Evolutionary conservation across 2,329 filamentous ascomycete genomes (phyloP).

Genomic region (Diaporthe vaccinii): DNA sequence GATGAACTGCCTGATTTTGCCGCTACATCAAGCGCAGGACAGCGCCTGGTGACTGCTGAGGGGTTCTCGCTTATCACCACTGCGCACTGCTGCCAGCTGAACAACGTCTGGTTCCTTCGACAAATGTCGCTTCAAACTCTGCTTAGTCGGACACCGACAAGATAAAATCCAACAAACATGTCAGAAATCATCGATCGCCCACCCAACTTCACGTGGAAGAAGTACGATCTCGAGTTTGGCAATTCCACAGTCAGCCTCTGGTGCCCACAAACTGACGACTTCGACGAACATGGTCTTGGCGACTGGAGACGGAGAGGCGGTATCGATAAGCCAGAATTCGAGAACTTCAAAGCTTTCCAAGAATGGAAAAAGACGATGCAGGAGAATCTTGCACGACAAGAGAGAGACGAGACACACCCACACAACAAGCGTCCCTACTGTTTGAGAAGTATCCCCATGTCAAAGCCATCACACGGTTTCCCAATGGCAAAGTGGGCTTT

Average conservation of each 20-base stretch:
- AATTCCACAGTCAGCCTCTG: neutral
- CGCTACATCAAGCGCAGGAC: neutral
- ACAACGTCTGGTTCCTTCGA: neutral
- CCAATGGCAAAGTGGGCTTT: slow-evolving; percentile 5
- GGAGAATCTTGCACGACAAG: neutral
- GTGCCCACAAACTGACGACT: neutral
- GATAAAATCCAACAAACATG: neutral
- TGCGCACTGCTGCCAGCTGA: neutral
- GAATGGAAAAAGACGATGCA: slow-evolving; percentile 12
- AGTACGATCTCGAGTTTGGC: neutral
- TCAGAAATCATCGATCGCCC: neutral
- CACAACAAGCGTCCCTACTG: slow-evolving; percentile 2
- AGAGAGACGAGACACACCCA: neutral
- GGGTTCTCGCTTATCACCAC: neutral
- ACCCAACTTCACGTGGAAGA: neutral
- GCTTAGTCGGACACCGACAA: neutral
- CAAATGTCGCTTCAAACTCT: neutral
- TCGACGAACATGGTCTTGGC: neutral
- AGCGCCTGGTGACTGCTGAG: neutral
- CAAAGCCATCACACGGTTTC: slow-evolving; percentile 15
- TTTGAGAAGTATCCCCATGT: slow-evolving; percentile 20
- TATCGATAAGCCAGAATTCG: neutral
- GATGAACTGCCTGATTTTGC: neutral
- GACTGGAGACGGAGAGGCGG: neutral
- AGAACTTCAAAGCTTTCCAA: slow-evolving; percentile 1